Evolutionary conservation across 176 grass and related monocot species (phyloP), one percentile per base, ranked within the genome.

Genomic region (Eleusine indica): DNA sequence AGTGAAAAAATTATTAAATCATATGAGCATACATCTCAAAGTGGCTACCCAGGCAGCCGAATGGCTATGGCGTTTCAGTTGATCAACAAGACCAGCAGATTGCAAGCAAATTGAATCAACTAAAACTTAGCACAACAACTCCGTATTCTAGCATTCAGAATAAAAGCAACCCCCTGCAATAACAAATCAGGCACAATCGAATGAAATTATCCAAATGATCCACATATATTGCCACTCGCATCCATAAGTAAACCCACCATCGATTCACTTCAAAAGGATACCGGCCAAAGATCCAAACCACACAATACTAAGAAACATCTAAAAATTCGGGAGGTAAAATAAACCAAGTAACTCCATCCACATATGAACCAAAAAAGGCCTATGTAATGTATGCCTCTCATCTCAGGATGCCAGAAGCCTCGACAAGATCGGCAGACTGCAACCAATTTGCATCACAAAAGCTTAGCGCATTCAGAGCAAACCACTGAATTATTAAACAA

Each of bases 371-470:
- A 71, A 66, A 32, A 46, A 22, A 25, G 0, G 68, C 75, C 69
- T 80, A 60, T 22, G 57, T 60, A 60, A 74, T 80, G 32, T 80
- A 74, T 80, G 70, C 29, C 64, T 81, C 53, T 72, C 77, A 48
- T 48, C 25, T 65, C 42, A 65, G 40, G 8, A 66, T 85, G 83
- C 75, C 60, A 53, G 6, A 1, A 43, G 41, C 41, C 41, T 43
- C 32, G 4, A 43, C 15, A 17, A 53, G 15, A 49, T 8, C 47
- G 9, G 47, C 47, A 49, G 47, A 49, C 47, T 49, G 51, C 32
- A 35, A 35, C 32, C 32, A 35, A 35, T 2, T 17, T 11, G 51
- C 51, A 53, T 53, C 13, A 53, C 51, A 43, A 43, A 7, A 43
- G 4, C 41, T 35, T 35, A 35, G 32, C 2, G 32, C 32, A 53